Percentiles rank a stretch among this genome's conserved stretches.
phyloP scores from a whole-genome alignment of 495 filamentous ascomycete genomes.

The Penicillium fimorum region DNA sequence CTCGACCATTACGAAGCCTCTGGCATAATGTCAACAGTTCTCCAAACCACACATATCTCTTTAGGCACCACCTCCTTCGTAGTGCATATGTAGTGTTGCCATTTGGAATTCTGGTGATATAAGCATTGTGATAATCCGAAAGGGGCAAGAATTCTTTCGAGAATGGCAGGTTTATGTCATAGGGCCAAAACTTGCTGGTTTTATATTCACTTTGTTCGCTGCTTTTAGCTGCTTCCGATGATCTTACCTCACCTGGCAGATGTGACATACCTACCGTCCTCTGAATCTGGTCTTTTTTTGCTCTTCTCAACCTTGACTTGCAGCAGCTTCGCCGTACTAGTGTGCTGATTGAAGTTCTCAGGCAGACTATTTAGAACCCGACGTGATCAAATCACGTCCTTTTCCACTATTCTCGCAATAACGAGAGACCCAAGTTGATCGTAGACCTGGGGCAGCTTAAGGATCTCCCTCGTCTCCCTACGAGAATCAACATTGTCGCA shows the following conservation, averaged over 20 bases:
- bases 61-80: neutral
- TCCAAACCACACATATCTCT: neutral
- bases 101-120: neutral
- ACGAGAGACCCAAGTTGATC: neutral
- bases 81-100: neutral
- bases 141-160: no score
- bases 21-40: neutral
- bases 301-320: slow-evolving; percentile 79
- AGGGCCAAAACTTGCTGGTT: slow-evolving; percentile 62
- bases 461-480: neutral
- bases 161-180: slow-evolving; percentile 43
- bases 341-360: no score
- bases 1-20: neutral
- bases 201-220: slow-evolving; percentile 46
- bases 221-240: slow-evolving; percentile 59
- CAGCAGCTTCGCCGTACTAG: slow-evolving; percentile 79
- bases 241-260: slow-evolving; percentile 74
- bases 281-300: slow-evolving; percentile 72
- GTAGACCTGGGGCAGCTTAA: neutral
- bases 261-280: slow-evolving; percentile 73
- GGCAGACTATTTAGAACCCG: no score
- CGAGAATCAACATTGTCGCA: no score
- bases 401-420: neutral
- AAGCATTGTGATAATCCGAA: no score
- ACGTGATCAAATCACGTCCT: neutral